Conservation (phyloP, 1,139 yeast species). For the Kurtzmaniella natalensis region DNA sequence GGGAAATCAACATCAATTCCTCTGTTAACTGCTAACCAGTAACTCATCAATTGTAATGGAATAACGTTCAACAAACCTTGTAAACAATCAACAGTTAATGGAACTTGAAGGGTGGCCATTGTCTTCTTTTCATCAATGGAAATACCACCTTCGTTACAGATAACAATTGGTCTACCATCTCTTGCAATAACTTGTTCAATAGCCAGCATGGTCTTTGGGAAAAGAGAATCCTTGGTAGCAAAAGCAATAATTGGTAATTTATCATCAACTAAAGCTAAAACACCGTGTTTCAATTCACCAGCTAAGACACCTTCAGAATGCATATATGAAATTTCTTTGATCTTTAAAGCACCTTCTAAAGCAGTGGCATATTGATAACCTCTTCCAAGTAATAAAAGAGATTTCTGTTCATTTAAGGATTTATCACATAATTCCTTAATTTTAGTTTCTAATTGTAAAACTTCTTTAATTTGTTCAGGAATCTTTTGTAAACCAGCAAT, state of each 20-base stretch:
- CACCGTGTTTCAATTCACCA: slow-evolving; percentile 98
- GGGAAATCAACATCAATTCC: slow-evolving; percentile 99
- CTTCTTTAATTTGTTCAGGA: slow-evolving; percentile 80
- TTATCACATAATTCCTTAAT: slow-evolving; percentile 74
- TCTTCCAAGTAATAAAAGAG: slow-evolving; percentile 88
- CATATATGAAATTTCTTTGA: slow-evolving; percentile 97
- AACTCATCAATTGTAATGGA: slow-evolving; percentile 93
- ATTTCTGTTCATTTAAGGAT: slow-evolving; percentile 74
- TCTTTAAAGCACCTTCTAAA: slow-evolving; percentile 95
- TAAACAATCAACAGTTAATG: slow-evolving; percentile 92
- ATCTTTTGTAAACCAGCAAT: slow-evolving; percentile 81
- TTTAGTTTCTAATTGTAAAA: slow-evolving; percentile 65
- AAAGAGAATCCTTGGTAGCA: slow-evolving; percentile 95
- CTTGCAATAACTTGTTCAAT: slow-evolving; percentile 97
- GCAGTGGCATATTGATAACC: slow-evolving; percentile 98
- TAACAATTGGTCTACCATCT: slow-evolving; percentile 92
- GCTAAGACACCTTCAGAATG: slow-evolving; percentile 99
- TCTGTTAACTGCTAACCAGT: slow-evolving; percentile 93
- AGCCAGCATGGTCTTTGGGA: slow-evolving; percentile 95
- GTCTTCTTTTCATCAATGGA: slow-evolving; percentile 52
- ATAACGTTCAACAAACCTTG: slow-evolving; percentile 94
- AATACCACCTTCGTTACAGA: slow-evolving; percentile 85
- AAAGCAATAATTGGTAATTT: slow-evolving; percentile 90
- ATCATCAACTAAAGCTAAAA: slow-evolving; percentile 92
- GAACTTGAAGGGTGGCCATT: slow-evolving; percentile 77